Percentiles rank a stretch among this genome's conserved stretches.
phyloP scores from a whole-genome alignment of 352 stramenopile genomes.

The Phytopythium litorale region DNA sequence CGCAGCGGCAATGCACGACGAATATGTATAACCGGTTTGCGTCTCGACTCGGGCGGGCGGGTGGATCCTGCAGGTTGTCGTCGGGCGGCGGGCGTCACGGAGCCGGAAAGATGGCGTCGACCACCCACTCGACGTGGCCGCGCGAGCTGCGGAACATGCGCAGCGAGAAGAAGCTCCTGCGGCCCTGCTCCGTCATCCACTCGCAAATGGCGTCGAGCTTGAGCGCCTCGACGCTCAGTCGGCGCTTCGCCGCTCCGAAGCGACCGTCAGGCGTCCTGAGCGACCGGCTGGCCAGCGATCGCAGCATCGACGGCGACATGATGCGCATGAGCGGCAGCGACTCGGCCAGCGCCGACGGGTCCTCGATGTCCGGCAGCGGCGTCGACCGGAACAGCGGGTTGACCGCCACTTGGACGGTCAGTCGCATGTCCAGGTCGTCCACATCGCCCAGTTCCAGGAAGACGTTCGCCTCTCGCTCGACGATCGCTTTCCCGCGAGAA shows the following conservation, averaged over 20 bases:
- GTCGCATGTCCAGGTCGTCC: slow-evolving; percentile 8
- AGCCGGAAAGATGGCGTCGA: slow-evolving; percentile 25
- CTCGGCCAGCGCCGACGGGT: slow-evolving; percentile 8
- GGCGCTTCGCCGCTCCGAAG: background rate
- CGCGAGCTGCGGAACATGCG: slow-evolving; percentile 21
- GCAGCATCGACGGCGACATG: slow-evolving; percentile 16
- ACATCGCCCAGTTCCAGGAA: slow-evolving; percentile 18
- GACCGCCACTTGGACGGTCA: slow-evolving; percentile 16
- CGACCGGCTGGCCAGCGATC: background rate
- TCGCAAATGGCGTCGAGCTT: slow-evolving; percentile 19
- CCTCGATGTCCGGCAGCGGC: slow-evolving; percentile 16
- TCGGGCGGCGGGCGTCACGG: background rate
- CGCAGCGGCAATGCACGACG: slow-evolving; percentile 6
- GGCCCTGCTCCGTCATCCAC: slow-evolving; percentile 10
- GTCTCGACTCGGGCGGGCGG: background rate
- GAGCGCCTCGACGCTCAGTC: slow-evolving; percentile 6
- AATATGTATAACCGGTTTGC: slow-evolving; percentile 8
- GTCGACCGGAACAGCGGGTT: slow-evolving; percentile 25
- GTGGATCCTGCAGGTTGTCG: background rate
- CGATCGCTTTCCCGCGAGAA: slow-evolving; percentile 2
- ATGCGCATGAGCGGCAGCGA: slow-evolving; percentile 22
- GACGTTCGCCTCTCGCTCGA: slow-evolving; percentile 8
- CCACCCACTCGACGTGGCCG: slow-evolving; percentile 20
- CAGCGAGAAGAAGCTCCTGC: slow-evolving; percentile 30
- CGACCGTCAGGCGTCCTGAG: background rate